A percentile compares a stretch with the other conserved stretches of the same genome.
Evolutionary conservation across 192 early-diverging fungal species (phyloP).

Genomic region (Backusella circina): DNA sequence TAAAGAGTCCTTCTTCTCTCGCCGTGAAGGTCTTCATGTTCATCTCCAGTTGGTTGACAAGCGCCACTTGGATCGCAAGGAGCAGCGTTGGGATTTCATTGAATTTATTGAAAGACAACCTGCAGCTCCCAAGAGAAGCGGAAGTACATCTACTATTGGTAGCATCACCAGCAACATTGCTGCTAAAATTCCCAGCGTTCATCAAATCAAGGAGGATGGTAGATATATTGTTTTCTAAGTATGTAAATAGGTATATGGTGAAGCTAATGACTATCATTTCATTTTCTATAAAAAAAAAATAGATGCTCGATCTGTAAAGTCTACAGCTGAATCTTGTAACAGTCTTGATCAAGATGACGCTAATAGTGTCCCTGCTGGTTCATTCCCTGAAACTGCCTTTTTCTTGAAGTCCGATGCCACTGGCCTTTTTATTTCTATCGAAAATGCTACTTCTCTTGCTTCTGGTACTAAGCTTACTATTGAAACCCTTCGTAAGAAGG

Average conservation of each 20-base stretch:
- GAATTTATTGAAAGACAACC: slow-evolving; percentile 9
- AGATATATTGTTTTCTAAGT: not conserved
- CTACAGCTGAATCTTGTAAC: not conserved
- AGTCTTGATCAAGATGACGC: slow-evolving; percentile 7
- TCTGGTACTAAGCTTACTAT: slow-evolving; percentile 8
- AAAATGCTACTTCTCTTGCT: not conserved
- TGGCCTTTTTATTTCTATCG: slow-evolving; percentile 18
- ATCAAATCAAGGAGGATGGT: slow-evolving; percentile 20
- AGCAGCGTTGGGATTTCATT: slow-evolving; percentile 32
- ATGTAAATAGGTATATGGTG: no score
- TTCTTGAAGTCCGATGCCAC: slow-evolving; percentile 22
- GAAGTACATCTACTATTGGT: not conserved
- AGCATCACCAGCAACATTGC: not conserved
- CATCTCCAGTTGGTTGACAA: slow-evolving; percentile 27
- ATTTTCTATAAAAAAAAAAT: not conserved
- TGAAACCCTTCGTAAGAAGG: slow-evolving; percentile 11
- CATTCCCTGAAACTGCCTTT: slow-evolving; percentile 18
- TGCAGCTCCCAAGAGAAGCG: not conserved
- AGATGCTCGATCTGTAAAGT: slow-evolving; percentile 16
- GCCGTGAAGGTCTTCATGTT: slow-evolving; percentile 32
- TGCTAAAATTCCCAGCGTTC: not conserved
- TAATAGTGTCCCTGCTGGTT: slow-evolving; percentile 8
- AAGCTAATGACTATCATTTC: not conserved
- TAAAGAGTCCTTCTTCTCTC: slow-evolving; percentile 31
- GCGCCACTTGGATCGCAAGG: slow-evolving; percentile 22